These are phyloP conservation scores for Globisporangium cederbergense DNA, from an alignment of 352 stramenopile genomes.

Conservation along the genomic window DNA sequence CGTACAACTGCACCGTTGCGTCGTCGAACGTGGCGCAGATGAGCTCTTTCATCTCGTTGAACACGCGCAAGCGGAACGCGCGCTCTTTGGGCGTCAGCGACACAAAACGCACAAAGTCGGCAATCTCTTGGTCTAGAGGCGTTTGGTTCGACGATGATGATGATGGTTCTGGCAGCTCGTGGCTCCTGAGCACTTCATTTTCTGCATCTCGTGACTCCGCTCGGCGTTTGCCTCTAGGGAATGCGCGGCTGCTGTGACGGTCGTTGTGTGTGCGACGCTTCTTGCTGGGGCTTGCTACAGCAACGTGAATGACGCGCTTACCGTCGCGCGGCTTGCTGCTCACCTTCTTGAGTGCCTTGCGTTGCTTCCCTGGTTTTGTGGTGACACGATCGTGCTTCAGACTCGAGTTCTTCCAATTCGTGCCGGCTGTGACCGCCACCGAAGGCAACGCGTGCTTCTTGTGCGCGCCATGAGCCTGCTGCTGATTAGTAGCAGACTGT, in stretches of 20 bases:
- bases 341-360: constrained; percentile 12
- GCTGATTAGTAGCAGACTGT: not conserved
- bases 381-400: not conserved
- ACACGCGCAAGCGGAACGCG: constrained; percentile 31
- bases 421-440: not conserved
- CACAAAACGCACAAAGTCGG: constrained; percentile 39
- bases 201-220: not conserved
- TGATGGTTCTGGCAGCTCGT: not conserved
- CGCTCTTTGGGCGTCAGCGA: constrained; percentile 41
- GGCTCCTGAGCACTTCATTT: not conserved
- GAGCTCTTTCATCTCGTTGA: constrained; percentile 42
- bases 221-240: constrained; percentile 3
- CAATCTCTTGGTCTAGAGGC: constrained; percentile 42
- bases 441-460: not conserved
- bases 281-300: constrained; percentile 2
- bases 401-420: constrained; percentile 16
- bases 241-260: not conserved
- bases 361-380: constrained; percentile 1
- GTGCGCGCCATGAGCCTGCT: not conserved
- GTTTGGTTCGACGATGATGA: not conserved
- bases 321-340: constrained; percentile 11
- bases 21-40: constrained; percentile 37
- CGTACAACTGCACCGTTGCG: constrained; percentile 57
- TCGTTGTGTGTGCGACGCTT: not conserved
- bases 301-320: constrained; percentile 2